Conservation (phyloP, 1,284 basidiomycete species). For the Fomitopsis pinicola region DNA sequence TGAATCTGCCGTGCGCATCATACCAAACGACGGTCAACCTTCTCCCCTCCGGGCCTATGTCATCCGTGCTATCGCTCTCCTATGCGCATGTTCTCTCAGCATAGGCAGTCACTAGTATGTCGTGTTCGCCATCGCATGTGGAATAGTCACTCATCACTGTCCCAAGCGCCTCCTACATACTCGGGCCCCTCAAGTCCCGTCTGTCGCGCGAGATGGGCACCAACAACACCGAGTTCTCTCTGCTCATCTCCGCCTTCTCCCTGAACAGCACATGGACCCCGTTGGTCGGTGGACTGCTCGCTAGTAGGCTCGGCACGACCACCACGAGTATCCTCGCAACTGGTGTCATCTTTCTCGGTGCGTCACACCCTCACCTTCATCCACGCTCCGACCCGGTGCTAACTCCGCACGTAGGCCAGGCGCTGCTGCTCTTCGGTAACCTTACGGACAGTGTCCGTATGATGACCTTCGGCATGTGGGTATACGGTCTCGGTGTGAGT, state of each 20-base stretch:
- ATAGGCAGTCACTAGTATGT: conserved; percentile 73
- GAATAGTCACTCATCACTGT: background rate
- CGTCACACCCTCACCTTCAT: conserved; percentile 10
- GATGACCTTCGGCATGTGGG: conserved; percentile 70
- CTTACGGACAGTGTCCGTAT: conserved; percentile 50
- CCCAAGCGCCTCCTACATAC: conserved; percentile 60
- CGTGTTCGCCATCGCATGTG: background rate
- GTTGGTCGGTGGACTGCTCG: conserved; percentile 63
- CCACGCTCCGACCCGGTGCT: conserved; percentile 2
- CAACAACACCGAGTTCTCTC: conserved; percentile 72
- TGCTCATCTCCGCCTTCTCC: conserved; percentile 71
- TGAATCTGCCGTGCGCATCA: conserved; percentile 14
- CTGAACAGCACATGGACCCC: conserved; percentile 82
- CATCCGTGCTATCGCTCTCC: conserved; percentile 55
- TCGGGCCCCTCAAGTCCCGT: conserved; percentile 73
- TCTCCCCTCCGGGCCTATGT: conserved; percentile 36
- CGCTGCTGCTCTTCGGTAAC: conserved; percentile 60
- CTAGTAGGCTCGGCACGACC: conserved; percentile 66
- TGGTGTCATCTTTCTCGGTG: conserved; percentile 62
- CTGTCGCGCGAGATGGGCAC: conserved; percentile 70
- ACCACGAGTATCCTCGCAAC: conserved; percentile 69
- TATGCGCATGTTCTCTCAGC: conserved; percentile 73
- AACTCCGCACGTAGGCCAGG: conserved; percentile 43
- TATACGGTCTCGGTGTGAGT: conserved; percentile 76
- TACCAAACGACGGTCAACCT: conserved; percentile 8